Evolutionary conservation across 2,329 filamentous ascomycete genomes (phyloP), one percentile per base, ranked within the genome.

Genomic region (Trichoderma citrinoviride): DNA sequence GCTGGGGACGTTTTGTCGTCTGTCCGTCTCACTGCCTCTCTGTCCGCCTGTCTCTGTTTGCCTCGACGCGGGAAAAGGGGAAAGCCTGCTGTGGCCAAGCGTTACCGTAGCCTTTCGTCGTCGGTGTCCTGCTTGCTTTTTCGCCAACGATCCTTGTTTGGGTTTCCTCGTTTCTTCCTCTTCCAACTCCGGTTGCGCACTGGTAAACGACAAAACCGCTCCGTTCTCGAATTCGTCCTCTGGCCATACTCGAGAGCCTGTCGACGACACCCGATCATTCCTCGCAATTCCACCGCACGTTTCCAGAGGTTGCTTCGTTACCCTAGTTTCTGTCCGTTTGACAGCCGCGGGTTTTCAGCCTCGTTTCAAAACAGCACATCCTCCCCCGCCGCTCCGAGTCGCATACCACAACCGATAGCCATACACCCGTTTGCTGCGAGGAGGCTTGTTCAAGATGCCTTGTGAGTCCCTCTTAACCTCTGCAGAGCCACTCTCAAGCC

Each of bases 401-500:
- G 56, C 56, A 61, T 50, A 61, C 5, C 64, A 21, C 41, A 56
- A 5, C 23, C 40, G 33, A 65, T 23, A 61, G 33, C 21, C 17
- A 52, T 62, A 54, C 23, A 54, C 33, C 15, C 69, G 70, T 37
- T 49, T 41, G n/a, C 25, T 49, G 68, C 69, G 69, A 68, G 65
- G 65, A 67, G 70, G 67, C 66, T 58, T 71, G 68, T 69, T 70
- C 74, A 71, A 76, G 71, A 77, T 77, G 76, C 76, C 76, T 68
- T 77, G 76, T 77, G 71, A 77, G 76, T 77, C 50, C 47, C 47
- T 61, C 55, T 61, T 50, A 57, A 55, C 47, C 55, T 67, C 50
- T 57, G 44, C n/a, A 63, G 7, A 63, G 63, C 56, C 63, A 58
- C 37, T 41, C 25, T 29, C 43, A 19, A 60, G 62, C 62, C 60